Conservation (phyloP, 2,329 filamentous ascomycete genomes). For the Penicillium frequentans region DNA sequence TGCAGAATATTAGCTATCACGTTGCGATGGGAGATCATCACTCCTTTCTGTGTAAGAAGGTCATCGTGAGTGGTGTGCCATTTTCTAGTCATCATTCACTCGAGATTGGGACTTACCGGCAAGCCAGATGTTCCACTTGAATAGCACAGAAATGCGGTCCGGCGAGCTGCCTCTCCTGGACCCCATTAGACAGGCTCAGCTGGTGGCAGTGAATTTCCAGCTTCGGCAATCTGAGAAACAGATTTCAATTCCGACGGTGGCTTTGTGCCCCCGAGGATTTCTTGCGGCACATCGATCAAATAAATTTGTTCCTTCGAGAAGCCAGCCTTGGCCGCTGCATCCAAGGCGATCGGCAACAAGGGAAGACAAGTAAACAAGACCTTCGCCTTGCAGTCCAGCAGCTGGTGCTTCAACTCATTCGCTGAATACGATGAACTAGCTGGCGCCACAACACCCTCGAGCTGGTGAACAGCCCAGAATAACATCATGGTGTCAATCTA, state of each 20-base stretch:
- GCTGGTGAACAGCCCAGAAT: slow-evolving; percentile 70
- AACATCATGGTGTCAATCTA: slow-evolving; percentile 74
- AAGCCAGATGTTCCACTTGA: slow-evolving; percentile 78
- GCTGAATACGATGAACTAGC: slow-evolving; percentile 74
- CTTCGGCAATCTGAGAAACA: slow-evolving; percentile 63
- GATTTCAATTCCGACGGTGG: slow-evolving; percentile 56
- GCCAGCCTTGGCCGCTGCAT: slow-evolving; percentile 62
- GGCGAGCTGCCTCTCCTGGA: slow-evolving; percentile 51
- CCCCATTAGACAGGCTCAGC: slow-evolving; percentile 43
- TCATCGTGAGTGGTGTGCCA: slow-evolving; percentile 7
- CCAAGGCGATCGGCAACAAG: slow-evolving; percentile 64
- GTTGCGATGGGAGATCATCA: slow-evolving; percentile 78
- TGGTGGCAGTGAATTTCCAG: slow-evolving; percentile 51
- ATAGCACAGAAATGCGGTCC: slow-evolving; percentile 75
- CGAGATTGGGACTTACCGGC: slow-evolving; percentile 53
- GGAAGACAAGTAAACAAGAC: slow-evolving; percentile 71
- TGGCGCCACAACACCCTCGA: slow-evolving; percentile 70
- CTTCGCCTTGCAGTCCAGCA: slow-evolving; percentile 67
- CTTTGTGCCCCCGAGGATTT: slow-evolving; percentile 50
- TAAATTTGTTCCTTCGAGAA: slow-evolving; percentile 67
- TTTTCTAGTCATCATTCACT: not conserved
- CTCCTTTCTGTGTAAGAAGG: slow-evolving; percentile 63
- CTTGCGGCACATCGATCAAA: slow-evolving; percentile 66
- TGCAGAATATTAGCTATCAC: slow-evolving; percentile 76
- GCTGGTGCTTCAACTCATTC: slow-evolving; percentile 69